phyloP scores from a whole-genome alignment of 78 protist species.

The Protostelium mycophagum region DNA sequence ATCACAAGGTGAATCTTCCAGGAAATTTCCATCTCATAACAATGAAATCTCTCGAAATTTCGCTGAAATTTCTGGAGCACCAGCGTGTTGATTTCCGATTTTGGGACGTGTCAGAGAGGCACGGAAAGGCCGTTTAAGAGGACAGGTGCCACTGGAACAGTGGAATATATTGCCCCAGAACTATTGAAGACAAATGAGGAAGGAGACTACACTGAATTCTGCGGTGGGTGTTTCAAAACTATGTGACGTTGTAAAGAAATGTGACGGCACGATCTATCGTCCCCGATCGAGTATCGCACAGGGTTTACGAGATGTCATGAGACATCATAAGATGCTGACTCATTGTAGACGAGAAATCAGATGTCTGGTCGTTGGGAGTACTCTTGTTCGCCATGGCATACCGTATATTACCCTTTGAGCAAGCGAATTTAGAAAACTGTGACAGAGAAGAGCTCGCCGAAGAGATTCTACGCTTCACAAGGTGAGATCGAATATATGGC shows the following conservation, averaged over 20 bases:
- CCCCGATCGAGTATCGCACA: no score
- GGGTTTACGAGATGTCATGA: slow-evolving; percentile 10
- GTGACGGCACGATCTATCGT: not conserved
- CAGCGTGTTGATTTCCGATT: slow-evolving; percentile 60
- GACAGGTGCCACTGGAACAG: slow-evolving; percentile 68
- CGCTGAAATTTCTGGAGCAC: no score
- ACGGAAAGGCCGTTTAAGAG: slow-evolving; percentile 20
- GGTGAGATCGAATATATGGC: not conserved
- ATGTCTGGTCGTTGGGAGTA: slow-evolving; percentile 65
- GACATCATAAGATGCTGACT: not conserved
- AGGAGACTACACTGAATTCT: slow-evolving; percentile 17
- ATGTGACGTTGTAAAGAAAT: not conserved
- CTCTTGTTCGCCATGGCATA: slow-evolving; percentile 47
- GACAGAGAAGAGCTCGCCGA: not conserved
- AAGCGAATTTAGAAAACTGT: not conserved
- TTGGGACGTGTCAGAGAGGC: slow-evolving; percentile 52
- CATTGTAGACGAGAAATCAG: slow-evolving; percentile 27
- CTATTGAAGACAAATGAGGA: slow-evolving; percentile 9
- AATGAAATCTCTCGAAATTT: not conserved
- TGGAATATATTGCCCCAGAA: slow-evolving; percentile 67
- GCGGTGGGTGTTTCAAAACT: slow-evolving; percentile 5
- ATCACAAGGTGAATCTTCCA: slow-evolving; percentile 28
- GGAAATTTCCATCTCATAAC: slow-evolving; percentile 20
- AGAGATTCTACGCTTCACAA: not conserved
- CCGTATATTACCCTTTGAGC: slow-evolving; percentile 29